Evolutionary conservation across 208 protist genomes (phyloP).

Genomic region (Leishmania guyanensis): DNA sequence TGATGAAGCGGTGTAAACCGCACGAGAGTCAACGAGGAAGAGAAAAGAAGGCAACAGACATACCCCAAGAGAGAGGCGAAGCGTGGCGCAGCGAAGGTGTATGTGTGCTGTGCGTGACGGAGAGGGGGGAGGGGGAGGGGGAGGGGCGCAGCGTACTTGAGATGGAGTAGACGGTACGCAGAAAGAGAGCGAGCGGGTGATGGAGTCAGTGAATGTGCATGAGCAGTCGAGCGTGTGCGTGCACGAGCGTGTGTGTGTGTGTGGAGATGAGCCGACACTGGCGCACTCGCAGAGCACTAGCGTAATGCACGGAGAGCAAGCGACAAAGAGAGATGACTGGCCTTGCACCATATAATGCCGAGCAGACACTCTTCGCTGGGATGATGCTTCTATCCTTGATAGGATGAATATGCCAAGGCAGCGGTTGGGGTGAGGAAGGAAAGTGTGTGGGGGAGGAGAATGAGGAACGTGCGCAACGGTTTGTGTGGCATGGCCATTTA

Average conservation of each 20-base stretch:
- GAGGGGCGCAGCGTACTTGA: background rate
- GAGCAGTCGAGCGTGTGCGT: background rate
- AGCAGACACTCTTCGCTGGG: background rate
- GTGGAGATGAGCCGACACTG: background rate
- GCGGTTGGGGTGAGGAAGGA: background rate
- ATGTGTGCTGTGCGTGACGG: background rate
- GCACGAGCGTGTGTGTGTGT: background rate
- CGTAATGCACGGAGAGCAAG: background rate
- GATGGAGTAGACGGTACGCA: background rate
- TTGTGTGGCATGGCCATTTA: background rate
- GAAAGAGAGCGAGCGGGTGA: background rate
- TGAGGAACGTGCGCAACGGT: background rate
- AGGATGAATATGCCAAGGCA: background rate
- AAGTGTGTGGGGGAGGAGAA: background rate
- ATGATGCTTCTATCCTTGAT: background rate
- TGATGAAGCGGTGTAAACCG: background rate
- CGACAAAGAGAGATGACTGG: background rate
- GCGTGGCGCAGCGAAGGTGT: background rate
- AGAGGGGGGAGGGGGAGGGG: background rate
- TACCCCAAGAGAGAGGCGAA: background rate
- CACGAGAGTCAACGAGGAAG: background rate
- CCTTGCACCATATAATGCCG: background rate
- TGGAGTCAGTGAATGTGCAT: background rate
- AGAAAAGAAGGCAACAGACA: background rate
- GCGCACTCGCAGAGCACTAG: background rate